phyloP scores from a whole-genome alignment of 1,284 basidiomycete genomes.

The Baeospora myosura region DNA sequence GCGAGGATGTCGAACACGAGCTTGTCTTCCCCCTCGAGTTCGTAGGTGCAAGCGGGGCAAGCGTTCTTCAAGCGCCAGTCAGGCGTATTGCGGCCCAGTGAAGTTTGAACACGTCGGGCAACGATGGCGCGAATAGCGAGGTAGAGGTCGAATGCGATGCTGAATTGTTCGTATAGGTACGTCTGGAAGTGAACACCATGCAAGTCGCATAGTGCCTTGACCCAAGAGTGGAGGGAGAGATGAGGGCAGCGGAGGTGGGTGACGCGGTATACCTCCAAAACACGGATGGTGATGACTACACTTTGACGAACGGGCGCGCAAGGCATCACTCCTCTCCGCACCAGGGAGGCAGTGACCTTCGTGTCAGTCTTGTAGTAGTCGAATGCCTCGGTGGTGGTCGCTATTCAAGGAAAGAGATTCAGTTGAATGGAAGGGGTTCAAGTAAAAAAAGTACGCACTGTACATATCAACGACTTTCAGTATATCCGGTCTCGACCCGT shows the following conservation, averaged over 20 bases:
- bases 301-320: constrained; percentile 13
- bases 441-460: neutral
- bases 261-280: constrained; percentile 15
- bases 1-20: constrained; percentile 17
- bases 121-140: constrained; percentile 16
- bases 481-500: too few relatives aligned
- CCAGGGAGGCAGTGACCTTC: neutral
- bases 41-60: constrained; percentile 24
- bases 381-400: neutral
- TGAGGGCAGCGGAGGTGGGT: constrained; percentile 14
- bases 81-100: constrained; percentile 15
- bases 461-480: neutral
- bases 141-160: constrained; percentile 22
- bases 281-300: constrained; percentile 13
- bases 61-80: constrained; percentile 22
- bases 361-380: neutral
- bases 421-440: too few relatives aligned
- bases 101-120: constrained; percentile 11
- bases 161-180: neutral
- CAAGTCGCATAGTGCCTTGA: constrained; percentile 14
- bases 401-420: neutral
- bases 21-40: constrained; percentile 15
- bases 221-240: constrained; percentile 15
- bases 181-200: constrained; percentile 12
- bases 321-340: constrained; percentile 13